phyloP scores from a whole-genome alignment of 1,139 yeast species.

The Magnusiomyces ingens region DNA sequence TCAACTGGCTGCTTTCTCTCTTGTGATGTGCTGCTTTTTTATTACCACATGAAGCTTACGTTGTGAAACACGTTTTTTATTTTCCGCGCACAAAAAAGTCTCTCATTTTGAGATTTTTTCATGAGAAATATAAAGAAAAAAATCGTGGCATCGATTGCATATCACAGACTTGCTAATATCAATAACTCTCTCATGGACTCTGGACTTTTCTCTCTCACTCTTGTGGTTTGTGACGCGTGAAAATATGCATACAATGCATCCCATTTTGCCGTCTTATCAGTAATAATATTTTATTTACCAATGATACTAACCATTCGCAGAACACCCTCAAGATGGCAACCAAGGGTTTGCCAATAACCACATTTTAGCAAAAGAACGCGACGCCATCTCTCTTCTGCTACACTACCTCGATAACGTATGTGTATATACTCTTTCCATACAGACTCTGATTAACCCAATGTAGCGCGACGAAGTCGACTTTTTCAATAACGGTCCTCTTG shows the following conservation, averaged over 20 bases:
- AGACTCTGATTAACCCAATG: background rate
- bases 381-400: constrained; percentile 84
- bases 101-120: too few species aligned
- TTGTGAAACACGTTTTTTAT: too few species aligned
- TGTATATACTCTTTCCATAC: constrained; percentile 10
- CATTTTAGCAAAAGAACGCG: constrained; percentile 76
- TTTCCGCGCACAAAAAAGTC: too few species aligned
- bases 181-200: too few species aligned
- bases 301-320: background rate
- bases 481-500: constrained; percentile 64
- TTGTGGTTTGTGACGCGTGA: background rate
- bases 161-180: too few species aligned
- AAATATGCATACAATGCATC: background rate
- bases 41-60: too few species aligned
- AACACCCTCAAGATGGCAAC: background rate
- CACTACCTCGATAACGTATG: constrained; percentile 77
- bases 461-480: constrained; percentile 73
- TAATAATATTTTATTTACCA: background rate
- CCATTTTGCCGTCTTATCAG: background rate
- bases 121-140: too few species aligned
- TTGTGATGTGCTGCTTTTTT: too few species aligned
- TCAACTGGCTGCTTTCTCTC: too few species aligned
- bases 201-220: background rate
- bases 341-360: background rate
- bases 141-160: too few species aligned